Evolutionary conservation across 1,284 basidiomycete genomes (phyloP), one percentile per base, ranked within the genome.

Genomic region (Puccinia sorghi): DNA sequence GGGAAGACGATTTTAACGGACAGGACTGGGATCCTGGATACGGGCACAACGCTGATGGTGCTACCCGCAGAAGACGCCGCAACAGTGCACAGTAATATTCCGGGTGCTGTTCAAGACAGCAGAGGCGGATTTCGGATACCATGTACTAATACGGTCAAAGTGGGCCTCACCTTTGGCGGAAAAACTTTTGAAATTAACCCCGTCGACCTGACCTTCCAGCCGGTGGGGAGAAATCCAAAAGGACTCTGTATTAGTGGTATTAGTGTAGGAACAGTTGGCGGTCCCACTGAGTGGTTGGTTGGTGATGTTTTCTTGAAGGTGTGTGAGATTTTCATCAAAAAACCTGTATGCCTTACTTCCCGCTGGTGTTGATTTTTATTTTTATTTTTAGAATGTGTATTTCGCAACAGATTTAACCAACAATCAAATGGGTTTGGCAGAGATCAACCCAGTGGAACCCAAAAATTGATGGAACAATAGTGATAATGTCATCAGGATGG

Each of bases 201-300:
- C 1, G 63, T 83, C 6, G 93, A 94, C 84, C 85, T 95, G 80
- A 87, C 90, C 5, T 89, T 93, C 85, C 83, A 88, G 17, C 91
- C 92, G 59, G 84, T 90, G 15, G 85, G 92, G 83, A 79, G 85
- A 48, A 83, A 93, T 83, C 88, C 89, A 43, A 85, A 84, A 11
- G 91, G 91, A 48, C 87, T 89, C 77, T 95, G 93, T 83, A 83
- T 89, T 17, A 91, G 90, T 59, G 90, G 92, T 20, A 91, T 95
- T 83, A 87, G 88, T 12, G 85, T 90, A 9, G 91, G 90, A 17
- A 74, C 72, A 74, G 86, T 92, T 64, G 90, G 88, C 70, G 88
- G 87, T 77, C 87, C 87, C 37, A 88, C 86, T 27, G 88, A 91
- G 83, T 93, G 92, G 92, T 87, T 95, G 79, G 82, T 87, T 3